Conservation (phyloP, 441 rosid genomes). For the Corymbia citriodora region DNA sequence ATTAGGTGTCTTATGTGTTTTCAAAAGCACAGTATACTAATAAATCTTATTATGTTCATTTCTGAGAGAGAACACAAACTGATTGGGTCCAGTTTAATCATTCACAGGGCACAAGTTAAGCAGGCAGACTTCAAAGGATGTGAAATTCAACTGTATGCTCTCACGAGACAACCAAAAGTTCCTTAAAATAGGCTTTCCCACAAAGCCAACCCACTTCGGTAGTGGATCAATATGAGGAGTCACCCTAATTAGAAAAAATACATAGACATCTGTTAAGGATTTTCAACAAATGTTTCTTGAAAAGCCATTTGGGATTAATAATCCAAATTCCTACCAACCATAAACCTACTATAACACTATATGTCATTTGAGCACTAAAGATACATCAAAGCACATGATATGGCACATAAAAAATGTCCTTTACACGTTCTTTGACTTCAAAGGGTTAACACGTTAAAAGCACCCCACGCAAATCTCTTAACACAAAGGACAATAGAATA, state of each 20-base stretch:
- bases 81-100: neutral
- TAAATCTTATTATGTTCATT: neutral
- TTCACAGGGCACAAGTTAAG: neutral
- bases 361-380: neutral
- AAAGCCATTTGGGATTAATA: neutral
- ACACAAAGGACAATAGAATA: neutral
- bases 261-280: neutral
- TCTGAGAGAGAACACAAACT: neutral
- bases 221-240: neutral
- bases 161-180: neutral
- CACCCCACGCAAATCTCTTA: neutral
- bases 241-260: neutral
- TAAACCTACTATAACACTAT: neutral
- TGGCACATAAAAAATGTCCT: neutral
- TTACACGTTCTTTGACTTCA: neutral
- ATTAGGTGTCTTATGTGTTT: neutral
- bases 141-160: neutral
- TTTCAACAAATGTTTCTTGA: neutral
- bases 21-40: neutral
- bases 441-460: neutral
- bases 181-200: neutral
- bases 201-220: neutral
- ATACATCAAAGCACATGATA: neutral
- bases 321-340: neutral
- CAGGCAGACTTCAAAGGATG: neutral